Percentiles rank a stretch among this genome's conserved stretches.
phyloP scores from a whole-genome alignment of 345 rosid genomes.

The sweet orange (Citrus sinensis) region DVS_A1.0 CM039162.1:26472501-26473000 shows the following conservation, averaged over 20 bases:
- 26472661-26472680: neutral
- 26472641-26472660: neutral
- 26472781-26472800: neutral
- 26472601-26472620: neutral
- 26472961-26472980: neutral
- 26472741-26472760: neutral
- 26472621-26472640: neutral
- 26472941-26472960: neutral
- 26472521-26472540: neutral
- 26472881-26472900: neutral
- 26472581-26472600: neutral
- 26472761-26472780: neutral
- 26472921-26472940: neutral
- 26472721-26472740: neutral
- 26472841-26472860: neutral
- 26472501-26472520: neutral
- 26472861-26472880: neutral
- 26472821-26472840: neutral
- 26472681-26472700: neutral
- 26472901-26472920: neutral
- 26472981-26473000: neutral
- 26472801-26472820: neutral
- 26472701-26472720: slow-evolving; percentile 1
- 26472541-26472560: neutral
- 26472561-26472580: neutral